Percentiles rank a stretch among this genome's conserved stretches.
Evolutionary conservation across 371 early-diverging fungal genomes (phyloP).

Genomic region (Lichtheimia corymbifera): DNA sequence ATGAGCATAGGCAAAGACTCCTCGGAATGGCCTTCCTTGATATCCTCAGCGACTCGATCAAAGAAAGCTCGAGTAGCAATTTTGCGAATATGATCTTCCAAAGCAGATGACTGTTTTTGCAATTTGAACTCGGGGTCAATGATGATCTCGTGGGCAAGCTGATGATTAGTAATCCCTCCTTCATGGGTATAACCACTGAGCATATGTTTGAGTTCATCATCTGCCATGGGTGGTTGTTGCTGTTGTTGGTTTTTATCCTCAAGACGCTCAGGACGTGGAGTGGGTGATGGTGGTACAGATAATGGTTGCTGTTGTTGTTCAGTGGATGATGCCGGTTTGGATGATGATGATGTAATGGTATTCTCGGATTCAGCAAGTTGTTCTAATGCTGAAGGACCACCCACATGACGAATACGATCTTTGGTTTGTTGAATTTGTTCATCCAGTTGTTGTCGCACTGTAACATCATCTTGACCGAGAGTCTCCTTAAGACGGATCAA

Average conservation of each 20-base stretch:
- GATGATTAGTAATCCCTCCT: conserved; percentile 54
- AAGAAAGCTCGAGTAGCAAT: conserved; percentile 69
- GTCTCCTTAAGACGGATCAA: conserved; percentile 69
- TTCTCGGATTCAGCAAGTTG: conserved; percentile 18
- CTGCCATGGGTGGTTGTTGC: background rate
- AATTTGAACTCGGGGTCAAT: conserved; percentile 76
- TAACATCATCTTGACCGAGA: conserved; percentile 53
- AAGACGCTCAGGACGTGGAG: conserved; percentile 18
- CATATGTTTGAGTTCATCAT: conserved; percentile 29
- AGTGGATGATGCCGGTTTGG: conserved; percentile 8
- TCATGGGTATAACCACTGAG: conserved; percentile 24
- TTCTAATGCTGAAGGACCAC: conserved; percentile 28
- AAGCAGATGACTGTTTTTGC: conserved; percentile 22
- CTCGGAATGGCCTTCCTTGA: conserved; percentile 40
- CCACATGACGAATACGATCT: conserved; percentile 26
- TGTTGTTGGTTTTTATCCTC: background rate
- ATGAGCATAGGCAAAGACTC: conserved; percentile 49
- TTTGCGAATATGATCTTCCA: conserved; percentile 57
- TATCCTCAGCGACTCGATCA: conserved; percentile 57
- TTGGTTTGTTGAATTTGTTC: conserved; percentile 52
- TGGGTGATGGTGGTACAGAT: conserved; percentile 24
- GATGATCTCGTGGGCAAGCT: conserved; percentile 79
- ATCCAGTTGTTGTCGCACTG: conserved; percentile 54
- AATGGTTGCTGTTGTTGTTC: conserved; percentile 2
- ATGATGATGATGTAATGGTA: conserved; percentile 16